Evolutionary conservation across 208 protist species (phyloP).

Genomic region (Crithidia bombi): DNA sequence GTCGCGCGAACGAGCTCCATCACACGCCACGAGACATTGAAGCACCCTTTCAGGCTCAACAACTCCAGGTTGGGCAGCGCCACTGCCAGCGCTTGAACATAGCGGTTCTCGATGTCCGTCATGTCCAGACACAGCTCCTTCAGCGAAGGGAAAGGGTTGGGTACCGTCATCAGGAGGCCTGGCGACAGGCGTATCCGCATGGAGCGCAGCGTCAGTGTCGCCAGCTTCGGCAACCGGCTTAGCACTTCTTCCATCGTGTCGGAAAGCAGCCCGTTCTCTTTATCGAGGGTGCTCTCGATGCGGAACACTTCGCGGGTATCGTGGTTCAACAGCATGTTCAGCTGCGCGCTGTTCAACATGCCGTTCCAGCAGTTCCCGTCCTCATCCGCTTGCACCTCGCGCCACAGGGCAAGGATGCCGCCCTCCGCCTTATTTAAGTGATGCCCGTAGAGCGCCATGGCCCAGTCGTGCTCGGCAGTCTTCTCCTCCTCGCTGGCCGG

Average conservation of each 20-base stretch:
- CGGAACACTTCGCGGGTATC: constrained; percentile 16
- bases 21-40: constrained; percentile 12
- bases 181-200: neutral
- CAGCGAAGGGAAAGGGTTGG: constrained; percentile 14
- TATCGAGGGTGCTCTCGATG: neutral
- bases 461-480: constrained; percentile 7
- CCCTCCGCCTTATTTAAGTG: constrained; percentile 16
- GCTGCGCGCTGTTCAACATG: constrained; percentile 14
- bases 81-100: neutral
- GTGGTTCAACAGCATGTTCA: constrained; percentile 21
- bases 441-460: constrained; percentile 11
- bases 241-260: constrained; percentile 2
- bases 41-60: constrained; percentile 15
- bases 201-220: neutral
- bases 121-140: constrained; percentile 9
- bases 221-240: constrained; percentile 4
- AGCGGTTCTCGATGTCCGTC: constrained; percentile 1
- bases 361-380: constrained; percentile 3
- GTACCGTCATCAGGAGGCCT: neutral
- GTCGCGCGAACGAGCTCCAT: constrained; percentile 13
- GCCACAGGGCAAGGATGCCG: constrained; percentile 14
- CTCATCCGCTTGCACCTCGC: constrained; percentile 10
- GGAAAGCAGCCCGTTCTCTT: neutral
- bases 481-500: constrained; percentile 17
- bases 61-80: constrained; percentile 5